Conservation (phyloP, 805 yeast species). For the Myxozyma vanderwaltii region DNA sequence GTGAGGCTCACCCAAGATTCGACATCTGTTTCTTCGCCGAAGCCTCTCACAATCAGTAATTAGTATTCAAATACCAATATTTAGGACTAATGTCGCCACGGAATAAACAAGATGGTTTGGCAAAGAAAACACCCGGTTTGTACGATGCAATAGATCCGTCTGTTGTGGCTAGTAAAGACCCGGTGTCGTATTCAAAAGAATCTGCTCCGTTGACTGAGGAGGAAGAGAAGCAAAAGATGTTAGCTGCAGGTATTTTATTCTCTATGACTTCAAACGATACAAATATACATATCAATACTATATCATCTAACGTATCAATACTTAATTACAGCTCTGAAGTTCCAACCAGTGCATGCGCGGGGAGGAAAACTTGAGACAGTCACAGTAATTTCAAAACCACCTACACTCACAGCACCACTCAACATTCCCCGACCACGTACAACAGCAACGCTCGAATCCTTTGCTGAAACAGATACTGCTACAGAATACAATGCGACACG, state of each 20-base stretch:
- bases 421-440: background rate
- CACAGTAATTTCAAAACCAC: slow-evolving; percentile 22
- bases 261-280: background rate
- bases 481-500: background rate
- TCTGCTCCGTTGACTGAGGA: background rate
- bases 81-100: background rate
- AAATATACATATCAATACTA: too few relatives aligned
- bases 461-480: background rate
- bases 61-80: too few relatives aligned
- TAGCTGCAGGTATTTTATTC: slow-evolving; percentile 14
- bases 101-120: background rate
- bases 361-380: background rate
- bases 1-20: slow-evolving; percentile 3
- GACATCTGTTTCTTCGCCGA: background rate
- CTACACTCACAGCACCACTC: background rate
- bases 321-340: slow-evolving; percentile 15
- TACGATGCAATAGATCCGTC: slow-evolving; percentile 14
- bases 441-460: background rate
- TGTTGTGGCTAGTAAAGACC: slow-evolving; percentile 6
- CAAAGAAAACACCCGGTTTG: background rate
- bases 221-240: slow-evolving; percentile 10
- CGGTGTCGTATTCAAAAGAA: slow-evolving; percentile 7
- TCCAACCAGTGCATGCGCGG: slow-evolving; percentile 20
- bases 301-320: background rate
- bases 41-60: background rate